Base-by-base conservation (phyloP, 805 yeast genomes). In the Metschnikowia baotianmanensis region DNA sequence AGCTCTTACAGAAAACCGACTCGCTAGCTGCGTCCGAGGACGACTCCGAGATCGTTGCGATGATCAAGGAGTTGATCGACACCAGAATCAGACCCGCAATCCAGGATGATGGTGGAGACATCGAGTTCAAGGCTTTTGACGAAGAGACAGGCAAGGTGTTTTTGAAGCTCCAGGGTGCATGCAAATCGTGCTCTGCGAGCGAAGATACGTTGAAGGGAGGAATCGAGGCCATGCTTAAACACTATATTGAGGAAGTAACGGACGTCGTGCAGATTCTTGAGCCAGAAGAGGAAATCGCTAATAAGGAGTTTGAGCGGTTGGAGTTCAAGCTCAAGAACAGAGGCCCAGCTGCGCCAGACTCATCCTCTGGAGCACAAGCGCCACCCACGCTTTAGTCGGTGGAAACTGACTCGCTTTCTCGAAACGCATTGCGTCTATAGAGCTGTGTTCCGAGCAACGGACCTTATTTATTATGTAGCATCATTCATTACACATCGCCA, bases 91-190 rank as follows among this genome's bases (percentile, higher is more conserved):
- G 96, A 57, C 99, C 99, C 1, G 96, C 98, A 1, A 89, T 93
- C 43, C 96, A 89, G 67, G 99, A 93, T 56, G 99, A 93, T 57
- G 99, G 99, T 47, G 99, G 99, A 24, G 98, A 93, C 58, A 82
- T 93, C 47, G 90, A 87, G 53, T 95, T 81, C 61, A 76, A 86
- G 44, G 93, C 87, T 5, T 90, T 86, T 58, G 87, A 86, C 42
- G 88, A 84, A 48, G 86, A 83, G 43, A 74, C 84, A 1, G 99
- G 99, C 2, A 80, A 84, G 11, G 98, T 95, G 6, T 86, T 79
- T 60, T 77, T 93, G 53, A 88, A 86, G 59, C 70, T 93, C 33
- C 90, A 87, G 54, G 99, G 99, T 35, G 98, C 99, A 6, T 93
- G 99, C 66, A 83, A 95, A 40, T 78, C 95, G 2, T 93, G 99